These are phyloP conservation scores for Metarhizium anisopliae DNA, from an alignment of 2,329 filamentous ascomycete genomes.

Conservation along the genomic window DNA sequence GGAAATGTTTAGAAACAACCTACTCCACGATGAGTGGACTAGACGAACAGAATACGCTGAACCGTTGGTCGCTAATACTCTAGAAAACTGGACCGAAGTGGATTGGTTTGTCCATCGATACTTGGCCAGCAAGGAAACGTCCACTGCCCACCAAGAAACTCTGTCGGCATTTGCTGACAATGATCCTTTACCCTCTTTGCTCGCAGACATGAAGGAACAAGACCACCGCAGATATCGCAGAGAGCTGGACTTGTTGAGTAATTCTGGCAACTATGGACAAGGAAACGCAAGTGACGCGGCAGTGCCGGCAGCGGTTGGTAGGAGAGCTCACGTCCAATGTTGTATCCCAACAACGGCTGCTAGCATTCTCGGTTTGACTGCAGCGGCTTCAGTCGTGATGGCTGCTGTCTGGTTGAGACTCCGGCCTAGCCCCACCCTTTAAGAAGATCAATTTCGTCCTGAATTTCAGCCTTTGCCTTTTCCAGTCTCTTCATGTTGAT, in stretches of 20 bases:
- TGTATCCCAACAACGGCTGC: too few species aligned
- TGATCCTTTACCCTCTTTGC: not conserved
- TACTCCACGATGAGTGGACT: not conserved
- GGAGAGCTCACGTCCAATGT: too few species aligned
- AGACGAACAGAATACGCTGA: not conserved
- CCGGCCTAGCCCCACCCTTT: too few species aligned
- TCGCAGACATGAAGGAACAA: not conserved
- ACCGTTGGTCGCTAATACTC: not conserved
- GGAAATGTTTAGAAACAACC: not conserved
- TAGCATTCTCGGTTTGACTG: too few species aligned
- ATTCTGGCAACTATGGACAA: too few species aligned
- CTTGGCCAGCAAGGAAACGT: not conserved
- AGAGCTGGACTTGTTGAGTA: not conserved
- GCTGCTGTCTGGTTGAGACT: too few species aligned
- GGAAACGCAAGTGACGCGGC: too few species aligned
- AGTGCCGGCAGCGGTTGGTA: too few species aligned
- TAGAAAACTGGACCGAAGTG: conserved; percentile 2
- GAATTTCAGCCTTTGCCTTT: too few species aligned
- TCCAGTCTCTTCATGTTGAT: too few species aligned
- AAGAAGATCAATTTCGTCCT: too few species aligned
- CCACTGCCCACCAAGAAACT: not conserved
- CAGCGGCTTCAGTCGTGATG: too few species aligned
- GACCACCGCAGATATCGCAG: not conserved
- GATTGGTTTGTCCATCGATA: not conserved
- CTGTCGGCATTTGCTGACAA: not conserved